Evolutionary conservation across 1,139 yeast species (phyloP).

Genomic region (Debaryomyces robertsiae): DNA sequence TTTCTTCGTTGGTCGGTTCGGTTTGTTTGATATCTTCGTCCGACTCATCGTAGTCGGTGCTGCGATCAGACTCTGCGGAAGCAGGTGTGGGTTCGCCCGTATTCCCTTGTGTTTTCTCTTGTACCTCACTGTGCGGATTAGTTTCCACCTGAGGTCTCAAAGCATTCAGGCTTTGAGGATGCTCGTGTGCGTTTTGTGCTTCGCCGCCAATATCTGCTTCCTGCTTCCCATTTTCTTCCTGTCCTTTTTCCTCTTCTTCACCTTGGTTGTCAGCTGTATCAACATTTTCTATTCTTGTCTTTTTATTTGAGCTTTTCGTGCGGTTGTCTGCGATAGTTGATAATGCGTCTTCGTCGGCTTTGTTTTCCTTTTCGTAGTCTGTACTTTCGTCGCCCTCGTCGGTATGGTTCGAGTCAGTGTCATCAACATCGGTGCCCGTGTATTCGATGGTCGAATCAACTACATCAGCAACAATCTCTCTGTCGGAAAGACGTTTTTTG

Average conservation of each 20-base stretch:
- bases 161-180: no score
- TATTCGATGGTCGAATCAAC: not conserved
- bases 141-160: no score
- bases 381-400: constrained; percentile 9
- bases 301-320: no score
- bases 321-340: not conserved
- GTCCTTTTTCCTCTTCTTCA: no score
- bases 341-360: not conserved
- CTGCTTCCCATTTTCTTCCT: no score
- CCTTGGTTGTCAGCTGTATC: no score
- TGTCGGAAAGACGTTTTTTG: not conserved
- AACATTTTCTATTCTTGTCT: no score
- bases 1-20: not conserved
- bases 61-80: constrained; percentile 1
- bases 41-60: not conserved
- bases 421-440: constrained; percentile 1
- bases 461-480: constrained; percentile 3
- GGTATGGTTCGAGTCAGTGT: constrained; percentile 1
- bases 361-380: constrained; percentile 6
- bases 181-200: no score
- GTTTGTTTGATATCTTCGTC: not conserved
- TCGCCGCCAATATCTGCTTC: no score
- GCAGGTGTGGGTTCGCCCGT: not conserved
- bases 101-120: no score
- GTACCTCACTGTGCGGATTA: no score